Base-by-base conservation (phyloP, 148 eudicot species). In the Drosera capensis region DNA sequence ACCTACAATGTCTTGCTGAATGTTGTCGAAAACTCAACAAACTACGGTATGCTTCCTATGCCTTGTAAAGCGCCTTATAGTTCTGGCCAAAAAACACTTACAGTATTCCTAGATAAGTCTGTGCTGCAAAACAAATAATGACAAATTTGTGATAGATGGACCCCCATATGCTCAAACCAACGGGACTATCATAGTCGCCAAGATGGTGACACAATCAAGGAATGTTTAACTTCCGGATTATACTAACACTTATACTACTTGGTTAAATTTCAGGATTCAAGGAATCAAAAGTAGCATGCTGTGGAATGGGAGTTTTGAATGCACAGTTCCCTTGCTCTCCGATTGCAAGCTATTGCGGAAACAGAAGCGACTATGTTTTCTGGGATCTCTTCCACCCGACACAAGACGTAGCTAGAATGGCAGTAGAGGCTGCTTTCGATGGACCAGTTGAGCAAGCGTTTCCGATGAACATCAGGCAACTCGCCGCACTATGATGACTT, bases 361-460 rank as follows among this genome's bases (percentile, higher is more conserved):
- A 87, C 59, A 66, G 96, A 68, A 72, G 56, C 8, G 68, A 70
- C 23, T 73, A 87, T 51, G 40, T 87, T 40, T 87, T 87, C 52
- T 87, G 96, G 96, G 96, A 87, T 54, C 43, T 82, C 4, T 76
- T 64, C 56, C 96, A 87, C 58, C 96, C 96, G 0, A 87, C 90
- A 1, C 78, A 87, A 52, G 69, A 74, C 11, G 68, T 82, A 4
- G 76, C 71, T 60, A 66, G 78, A 3, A 43, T 59, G 1, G 40
- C 82, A 14, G 46, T 77, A 1, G 60, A 74, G 12, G 46, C 52
- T 0, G 57, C 68, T 39, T 82, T 67, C 14, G 29, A 56, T 14
- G 88, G 73, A 39, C 65, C 84, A 1, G 45, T 7, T 14, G 46
- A 58, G 14, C 69, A 47, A 28, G 67, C 68, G 9, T 55, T 31